phyloP scores from a whole-genome alignment of 805 yeast genomes.

The Kazachstania taianensis region DNA sequence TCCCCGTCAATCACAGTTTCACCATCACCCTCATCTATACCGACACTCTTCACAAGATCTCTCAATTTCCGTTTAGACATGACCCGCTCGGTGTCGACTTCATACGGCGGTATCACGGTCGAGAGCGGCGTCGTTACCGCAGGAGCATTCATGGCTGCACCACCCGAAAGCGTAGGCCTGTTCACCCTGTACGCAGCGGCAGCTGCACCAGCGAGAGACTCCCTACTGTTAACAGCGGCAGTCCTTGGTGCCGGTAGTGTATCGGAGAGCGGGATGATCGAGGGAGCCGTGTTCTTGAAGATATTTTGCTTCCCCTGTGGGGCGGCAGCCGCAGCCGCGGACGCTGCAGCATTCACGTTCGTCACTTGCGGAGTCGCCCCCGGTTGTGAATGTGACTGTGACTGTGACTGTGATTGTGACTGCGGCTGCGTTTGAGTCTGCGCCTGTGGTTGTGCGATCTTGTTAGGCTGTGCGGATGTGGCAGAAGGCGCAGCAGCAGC shows the following conservation, averaged over 20 bases:
- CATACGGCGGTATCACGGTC: constrained; percentile 70
- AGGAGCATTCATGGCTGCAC: constrained; percentile 63
- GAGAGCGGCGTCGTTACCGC: constrained; percentile 68
- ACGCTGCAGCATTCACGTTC: constrained; percentile 24
- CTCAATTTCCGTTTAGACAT: constrained; percentile 80
- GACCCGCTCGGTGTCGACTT: constrained; percentile 71
- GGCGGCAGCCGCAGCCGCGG: constrained; percentile 41
- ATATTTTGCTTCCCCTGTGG: constrained; percentile 22
- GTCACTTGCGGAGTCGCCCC: neutral
- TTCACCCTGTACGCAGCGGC: constrained; percentile 48
- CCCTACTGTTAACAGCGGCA: too few relatives aligned
- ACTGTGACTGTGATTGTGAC: constrained; percentile 6
- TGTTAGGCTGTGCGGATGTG: constrained; percentile 9
- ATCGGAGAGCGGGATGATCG: constrained; percentile 64
- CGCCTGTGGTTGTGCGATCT: constrained; percentile 12
- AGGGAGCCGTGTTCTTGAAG: constrained; percentile 40
- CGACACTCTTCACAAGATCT: constrained; percentile 75
- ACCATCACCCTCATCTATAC: constrained; percentile 82
- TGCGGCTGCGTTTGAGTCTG: constrained; percentile 12
- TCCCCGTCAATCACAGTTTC: constrained; percentile 90
- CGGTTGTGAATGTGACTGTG: constrained; percentile 12
- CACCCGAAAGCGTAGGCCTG: constrained; percentile 79
- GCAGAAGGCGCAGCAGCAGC: constrained; percentile 4
- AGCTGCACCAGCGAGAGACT: too few relatives aligned
- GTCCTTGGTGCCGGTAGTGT: constrained; percentile 56